These are phyloP conservation scores for Phytopythium delawarense DNA, from an alignment of 352 stramenopile species.

Conservation along the genomic window DNA sequence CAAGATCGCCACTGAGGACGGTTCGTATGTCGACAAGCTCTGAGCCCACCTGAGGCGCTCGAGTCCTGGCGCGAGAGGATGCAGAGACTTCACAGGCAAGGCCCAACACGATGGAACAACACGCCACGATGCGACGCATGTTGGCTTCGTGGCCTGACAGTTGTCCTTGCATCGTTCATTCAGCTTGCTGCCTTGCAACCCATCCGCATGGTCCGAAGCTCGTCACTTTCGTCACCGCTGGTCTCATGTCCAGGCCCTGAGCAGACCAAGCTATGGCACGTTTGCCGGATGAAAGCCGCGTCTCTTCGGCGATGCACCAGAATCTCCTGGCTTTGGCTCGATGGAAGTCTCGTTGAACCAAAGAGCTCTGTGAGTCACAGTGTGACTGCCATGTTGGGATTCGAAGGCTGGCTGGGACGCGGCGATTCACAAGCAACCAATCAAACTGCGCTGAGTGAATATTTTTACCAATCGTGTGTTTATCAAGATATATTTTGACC, in stretches of 20 bases:
- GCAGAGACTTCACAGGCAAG: neutral
- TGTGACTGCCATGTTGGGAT: neutral
- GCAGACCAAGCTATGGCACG: no score
- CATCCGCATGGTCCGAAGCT: no score
- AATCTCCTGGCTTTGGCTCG: neutral
- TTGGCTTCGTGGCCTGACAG: neutral
- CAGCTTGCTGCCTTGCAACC: no score
- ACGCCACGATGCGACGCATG: neutral
- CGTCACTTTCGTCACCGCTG: neutral
- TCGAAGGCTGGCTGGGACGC: neutral
- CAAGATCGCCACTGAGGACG: constrained; percentile 69
- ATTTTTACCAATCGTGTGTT: neutral
- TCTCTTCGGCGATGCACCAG: neutral
- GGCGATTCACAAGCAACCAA: neutral
- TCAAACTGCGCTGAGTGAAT: neutral
- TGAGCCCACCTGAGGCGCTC: constrained; percentile 13
- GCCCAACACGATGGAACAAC: neutral
- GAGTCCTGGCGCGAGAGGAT: neutral
- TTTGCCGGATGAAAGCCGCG: neutral
- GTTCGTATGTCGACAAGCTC: constrained; percentile 74
- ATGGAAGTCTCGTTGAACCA: neutral
- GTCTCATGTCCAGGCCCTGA: no score
- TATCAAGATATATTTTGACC: neutral
- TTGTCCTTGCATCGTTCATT: neutral
- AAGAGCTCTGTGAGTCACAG: neutral